These are phyloP conservation scores for Xerocomus cyaneibrunnescens DNA, from an alignment of 1,284 basidiomycete species.

Conservation along the genomic window DNA sequence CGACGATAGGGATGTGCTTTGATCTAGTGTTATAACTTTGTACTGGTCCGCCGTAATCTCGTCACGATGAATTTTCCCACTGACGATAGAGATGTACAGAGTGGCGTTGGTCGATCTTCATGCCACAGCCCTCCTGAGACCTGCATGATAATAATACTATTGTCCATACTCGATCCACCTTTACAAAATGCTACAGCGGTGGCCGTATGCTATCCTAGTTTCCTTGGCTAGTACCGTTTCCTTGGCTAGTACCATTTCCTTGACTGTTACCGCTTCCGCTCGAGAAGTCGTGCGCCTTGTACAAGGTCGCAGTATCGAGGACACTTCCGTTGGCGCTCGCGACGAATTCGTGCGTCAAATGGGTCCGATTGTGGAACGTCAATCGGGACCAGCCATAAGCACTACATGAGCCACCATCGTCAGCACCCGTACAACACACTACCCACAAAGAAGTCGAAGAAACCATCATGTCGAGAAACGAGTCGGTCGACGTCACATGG, in stretches of 20 bases:
- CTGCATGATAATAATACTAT: too few relatives aligned
- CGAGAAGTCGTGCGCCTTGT: conserved; percentile 27
- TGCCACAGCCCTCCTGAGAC: too few relatives aligned
- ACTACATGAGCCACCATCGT: background rate
- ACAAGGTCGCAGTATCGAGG: conserved; percentile 29
- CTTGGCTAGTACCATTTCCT: too few relatives aligned
- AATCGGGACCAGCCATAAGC: conserved; percentile 33
- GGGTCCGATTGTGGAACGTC: conserved; percentile 33
- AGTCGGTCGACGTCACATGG: background rate
- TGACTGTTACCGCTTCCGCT: background rate
- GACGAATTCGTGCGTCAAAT: conserved; percentile 32
- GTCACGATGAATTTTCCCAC: too few relatives aligned
- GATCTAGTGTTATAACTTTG: conserved; percentile 7
- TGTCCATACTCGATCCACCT: too few relatives aligned
- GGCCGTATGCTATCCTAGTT: too few relatives aligned
- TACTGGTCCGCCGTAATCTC: too few relatives aligned
- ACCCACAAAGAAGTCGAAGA: background rate
- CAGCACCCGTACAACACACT: background rate
- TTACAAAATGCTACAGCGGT: too few relatives aligned
- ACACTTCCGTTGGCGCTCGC: conserved; percentile 30
- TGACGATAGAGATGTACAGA: too few relatives aligned
- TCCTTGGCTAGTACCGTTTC: too few relatives aligned
- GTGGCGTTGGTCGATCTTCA: too few relatives aligned
- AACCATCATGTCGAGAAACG: background rate
- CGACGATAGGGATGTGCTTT: conserved; percentile 1